These are phyloP conservation scores for Pythium biforme DNA, from an alignment of 352 stramenopile genomes.

Conservation along the genomic window DNA sequence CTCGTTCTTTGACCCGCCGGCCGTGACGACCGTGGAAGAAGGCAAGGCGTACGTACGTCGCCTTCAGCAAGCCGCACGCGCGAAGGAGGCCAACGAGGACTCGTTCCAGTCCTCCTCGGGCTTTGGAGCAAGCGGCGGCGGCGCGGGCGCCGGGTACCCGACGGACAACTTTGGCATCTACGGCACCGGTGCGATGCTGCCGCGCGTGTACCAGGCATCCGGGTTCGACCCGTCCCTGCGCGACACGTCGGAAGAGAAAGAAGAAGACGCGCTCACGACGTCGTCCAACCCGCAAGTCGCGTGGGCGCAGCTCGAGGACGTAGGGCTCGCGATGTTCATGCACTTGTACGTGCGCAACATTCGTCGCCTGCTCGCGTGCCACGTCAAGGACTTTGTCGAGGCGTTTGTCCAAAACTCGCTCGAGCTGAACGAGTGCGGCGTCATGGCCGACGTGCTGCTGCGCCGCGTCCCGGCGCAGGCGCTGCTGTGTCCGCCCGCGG, in stretches of 20 bases:
- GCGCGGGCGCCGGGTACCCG: background rate
- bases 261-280: slow-evolving; percentile 74
- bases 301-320: slow-evolving; percentile 77
- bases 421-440: slow-evolving; percentile 75
- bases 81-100: slow-evolving; percentile 53
- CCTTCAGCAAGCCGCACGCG: slow-evolving; percentile 47
- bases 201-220: slow-evolving; percentile 80
- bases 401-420: slow-evolving; percentile 79
- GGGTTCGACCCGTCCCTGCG: slow-evolving; percentile 73
- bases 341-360: slow-evolving; percentile 85
- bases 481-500: slow-evolving; percentile 61
- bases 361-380: slow-evolving; percentile 72
- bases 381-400: slow-evolving; percentile 84
- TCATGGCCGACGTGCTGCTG: slow-evolving; percentile 78
- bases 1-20: slow-evolving; percentile 74
- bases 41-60: slow-evolving; percentile 70
- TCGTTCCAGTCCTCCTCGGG: slow-evolving; percentile 45
- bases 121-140: slow-evolving; percentile 41
- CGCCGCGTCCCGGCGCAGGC: slow-evolving; percentile 69
- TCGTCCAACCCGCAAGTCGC: slow-evolving; percentile 70
- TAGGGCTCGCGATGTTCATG: slow-evolving; percentile 83
- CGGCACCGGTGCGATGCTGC: slow-evolving; percentile 60
- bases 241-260: slow-evolving; percentile 56
- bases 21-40: slow-evolving; percentile 69
- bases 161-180: slow-evolving; percentile 74